phyloP scores from a whole-genome alignment of 768 basidiomycete species.

The Tephrocybe sp. region DNA sequence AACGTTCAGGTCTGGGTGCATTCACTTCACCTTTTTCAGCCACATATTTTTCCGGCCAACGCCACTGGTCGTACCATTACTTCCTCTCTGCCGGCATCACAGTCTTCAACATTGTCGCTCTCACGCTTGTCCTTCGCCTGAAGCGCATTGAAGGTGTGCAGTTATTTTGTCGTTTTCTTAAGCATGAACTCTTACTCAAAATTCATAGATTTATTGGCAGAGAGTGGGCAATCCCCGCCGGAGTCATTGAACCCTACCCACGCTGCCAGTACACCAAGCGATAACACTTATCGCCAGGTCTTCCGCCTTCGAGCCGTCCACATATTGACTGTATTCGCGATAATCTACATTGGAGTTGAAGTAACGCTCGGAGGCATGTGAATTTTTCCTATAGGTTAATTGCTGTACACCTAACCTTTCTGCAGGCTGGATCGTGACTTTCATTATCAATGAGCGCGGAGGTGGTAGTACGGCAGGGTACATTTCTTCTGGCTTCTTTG shows the following conservation, averaged over 20 bases:
- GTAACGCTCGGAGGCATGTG: slow-evolving; percentile 48
- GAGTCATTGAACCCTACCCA: slow-evolving; percentile 10
- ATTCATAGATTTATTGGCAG: slow-evolving; percentile 17
- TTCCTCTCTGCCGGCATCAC: slow-evolving; percentile 56
- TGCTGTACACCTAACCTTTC: neutral
- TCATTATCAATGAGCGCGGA: slow-evolving; percentile 41
- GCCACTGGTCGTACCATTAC: slow-evolving; percentile 64
- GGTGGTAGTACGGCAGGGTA: slow-evolving; percentile 51
- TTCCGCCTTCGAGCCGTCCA: slow-evolving; percentile 41
- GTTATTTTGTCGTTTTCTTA: neutral
- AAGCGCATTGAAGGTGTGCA: slow-evolving; percentile 28
- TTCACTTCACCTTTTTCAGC: slow-evolving; percentile 59
- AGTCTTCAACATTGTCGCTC: slow-evolving; percentile 29
- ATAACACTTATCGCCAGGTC: slow-evolving; percentile 46
- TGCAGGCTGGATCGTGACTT: slow-evolving; percentile 57
- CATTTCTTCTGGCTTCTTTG: slow-evolving; percentile 31
- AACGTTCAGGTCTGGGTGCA: slow-evolving; percentile 40
- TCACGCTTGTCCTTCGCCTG: slow-evolving; percentile 26
- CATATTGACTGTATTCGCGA: slow-evolving; percentile 42
- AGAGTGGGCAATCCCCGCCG: slow-evolving; percentile 26
- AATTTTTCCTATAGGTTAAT: neutral
- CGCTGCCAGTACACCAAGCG: slow-evolving; percentile 11
- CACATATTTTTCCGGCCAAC: slow-evolving; percentile 57
- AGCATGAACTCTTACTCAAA: neutral
- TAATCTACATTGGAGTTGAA: slow-evolving; percentile 53